Evolutionary conservation across 805 yeast species (phyloP).

Genomic region (Yarrowia porcina): DNA sequence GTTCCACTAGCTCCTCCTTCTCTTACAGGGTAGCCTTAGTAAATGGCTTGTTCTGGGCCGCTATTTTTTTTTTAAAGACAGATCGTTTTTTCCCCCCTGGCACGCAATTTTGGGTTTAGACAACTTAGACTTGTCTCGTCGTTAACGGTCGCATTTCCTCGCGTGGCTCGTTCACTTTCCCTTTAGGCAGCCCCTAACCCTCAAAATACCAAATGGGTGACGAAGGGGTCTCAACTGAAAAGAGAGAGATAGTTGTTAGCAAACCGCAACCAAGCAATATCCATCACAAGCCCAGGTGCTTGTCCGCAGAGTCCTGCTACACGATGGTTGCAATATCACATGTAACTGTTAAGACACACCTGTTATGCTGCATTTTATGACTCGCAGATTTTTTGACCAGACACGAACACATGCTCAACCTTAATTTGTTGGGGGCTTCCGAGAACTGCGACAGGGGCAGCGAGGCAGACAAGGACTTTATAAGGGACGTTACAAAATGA

Average conservation of each 20-base stretch:
- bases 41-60: neutral
- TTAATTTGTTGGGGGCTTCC: neutral
- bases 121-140: conserved; percentile 3
- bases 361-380: conserved; percentile 1
- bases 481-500: neutral
- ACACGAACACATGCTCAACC: neutral
- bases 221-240: too few species aligned
- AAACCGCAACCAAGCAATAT: too few species aligned
- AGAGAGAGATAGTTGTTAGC: neutral
- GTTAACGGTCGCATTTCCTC: conserved; percentile 24
- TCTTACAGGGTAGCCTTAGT: neutral
- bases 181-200: neutral
- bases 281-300: too few species aligned
- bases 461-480: neutral
- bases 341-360: neutral
- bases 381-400: neutral
- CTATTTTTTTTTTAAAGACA: neutral
- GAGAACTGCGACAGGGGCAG: neutral
- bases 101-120: neutral
- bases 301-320: too few species aligned
- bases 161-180: conserved; percentile 15
- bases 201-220: neutral
- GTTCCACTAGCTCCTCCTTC: too few species aligned
- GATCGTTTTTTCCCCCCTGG: neutral
- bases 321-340: conserved; percentile 16